phyloP scores from a whole-genome alignment of 2,329 filamentous ascomycete species.

The Xylariaceae sp. region DNA sequence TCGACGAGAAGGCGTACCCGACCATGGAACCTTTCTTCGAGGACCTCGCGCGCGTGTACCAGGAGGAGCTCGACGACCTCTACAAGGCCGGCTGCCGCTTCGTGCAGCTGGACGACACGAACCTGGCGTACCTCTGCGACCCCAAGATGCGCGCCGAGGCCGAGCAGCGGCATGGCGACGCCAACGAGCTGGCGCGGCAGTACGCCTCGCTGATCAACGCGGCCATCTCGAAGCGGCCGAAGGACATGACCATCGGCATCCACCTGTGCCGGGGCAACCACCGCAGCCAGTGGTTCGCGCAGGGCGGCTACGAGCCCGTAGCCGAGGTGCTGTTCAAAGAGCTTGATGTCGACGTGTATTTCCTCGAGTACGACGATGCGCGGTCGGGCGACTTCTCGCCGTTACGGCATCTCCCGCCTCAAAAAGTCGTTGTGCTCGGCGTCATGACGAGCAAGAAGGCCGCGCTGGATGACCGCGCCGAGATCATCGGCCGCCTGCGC shows the following conservation, averaged over 20 bases:
- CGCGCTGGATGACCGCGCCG: constrained; percentile 56
- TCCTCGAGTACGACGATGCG: constrained; percentile 65
- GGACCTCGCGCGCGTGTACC: constrained; percentile 60
- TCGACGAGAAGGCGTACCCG: constrained; percentile 59
- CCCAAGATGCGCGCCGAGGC: constrained; percentile 60
- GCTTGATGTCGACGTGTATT: constrained; percentile 63
- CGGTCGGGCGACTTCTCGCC: constrained; percentile 61
- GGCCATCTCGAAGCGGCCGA: constrained; percentile 56
- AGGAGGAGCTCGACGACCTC: constrained; percentile 58
- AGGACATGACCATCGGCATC: constrained; percentile 61
- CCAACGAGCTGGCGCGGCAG: constrained; percentile 54
- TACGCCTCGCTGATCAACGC: constrained; percentile 62
- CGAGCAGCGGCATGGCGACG: constrained; percentile 57
- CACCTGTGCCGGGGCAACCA: constrained; percentile 64
- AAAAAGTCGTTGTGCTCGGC: constrained; percentile 62
- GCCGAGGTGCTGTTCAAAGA: constrained; percentile 63
- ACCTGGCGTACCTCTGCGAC: constrained; percentile 65
- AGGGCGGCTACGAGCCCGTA: constrained; percentile 63
- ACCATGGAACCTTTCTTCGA: constrained; percentile 61
- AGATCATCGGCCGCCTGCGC: constrained; percentile 47
- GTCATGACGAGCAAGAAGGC: constrained; percentile 63
- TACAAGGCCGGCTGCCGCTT: constrained; percentile 60
- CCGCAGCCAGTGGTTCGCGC: constrained; percentile 62
- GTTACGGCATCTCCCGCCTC: constrained; percentile 56
- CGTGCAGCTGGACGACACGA: constrained; percentile 64